These are phyloP conservation scores for Cicer chorassanicum DNA, from an alignment of 306 rosid species.

Conservation along the genomic window DNA sequence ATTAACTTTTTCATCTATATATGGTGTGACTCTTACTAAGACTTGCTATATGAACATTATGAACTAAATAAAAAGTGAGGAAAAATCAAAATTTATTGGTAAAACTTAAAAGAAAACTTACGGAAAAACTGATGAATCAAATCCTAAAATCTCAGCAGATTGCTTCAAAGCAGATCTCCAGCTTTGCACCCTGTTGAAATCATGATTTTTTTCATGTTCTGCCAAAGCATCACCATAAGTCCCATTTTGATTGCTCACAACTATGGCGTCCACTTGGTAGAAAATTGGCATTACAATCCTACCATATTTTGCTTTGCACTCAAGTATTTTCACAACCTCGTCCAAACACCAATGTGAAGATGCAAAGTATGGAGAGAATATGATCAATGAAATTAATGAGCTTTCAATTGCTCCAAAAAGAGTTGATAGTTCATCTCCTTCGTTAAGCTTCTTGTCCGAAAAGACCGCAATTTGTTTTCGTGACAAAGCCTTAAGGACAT, in stretches of 20 bases:
- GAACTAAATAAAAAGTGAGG: neutral
- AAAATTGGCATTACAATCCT: slow-evolving; percentile 38
- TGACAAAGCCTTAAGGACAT: slow-evolving; percentile 18
- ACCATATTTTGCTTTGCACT: slow-evolving; percentile 12
- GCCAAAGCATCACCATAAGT: slow-evolving; percentile 23
- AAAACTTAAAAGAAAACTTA: neutral
- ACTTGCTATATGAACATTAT: too few species aligned
- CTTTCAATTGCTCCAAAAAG: slow-evolving; percentile 29
- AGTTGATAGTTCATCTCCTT: slow-evolving; percentile 11
- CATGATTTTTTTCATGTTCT: neutral
- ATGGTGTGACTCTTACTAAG: too few species aligned
- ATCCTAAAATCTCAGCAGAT: slow-evolving; percentile 32
- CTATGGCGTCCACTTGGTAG: slow-evolving; percentile 21
- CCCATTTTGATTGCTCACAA: slow-evolving; percentile 39
- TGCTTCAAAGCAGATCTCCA: slow-evolving; percentile 41
- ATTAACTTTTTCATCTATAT: too few species aligned
- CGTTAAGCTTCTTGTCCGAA: neutral
- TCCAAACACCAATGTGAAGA: slow-evolving; percentile 40
- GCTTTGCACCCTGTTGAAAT: neutral
- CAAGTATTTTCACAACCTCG: slow-evolving; percentile 40
- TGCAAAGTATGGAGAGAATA: slow-evolving; percentile 36
- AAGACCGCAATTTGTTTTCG: slow-evolving; percentile 6
- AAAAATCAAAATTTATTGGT: neutral
- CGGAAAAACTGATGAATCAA: slow-evolving; percentile 31
- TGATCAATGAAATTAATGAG: slow-evolving; percentile 26